Evolutionary conservation across 108 stramenopile genomes (phyloP).

Genomic region (Fragilariopsis cylindrus): DNA sequence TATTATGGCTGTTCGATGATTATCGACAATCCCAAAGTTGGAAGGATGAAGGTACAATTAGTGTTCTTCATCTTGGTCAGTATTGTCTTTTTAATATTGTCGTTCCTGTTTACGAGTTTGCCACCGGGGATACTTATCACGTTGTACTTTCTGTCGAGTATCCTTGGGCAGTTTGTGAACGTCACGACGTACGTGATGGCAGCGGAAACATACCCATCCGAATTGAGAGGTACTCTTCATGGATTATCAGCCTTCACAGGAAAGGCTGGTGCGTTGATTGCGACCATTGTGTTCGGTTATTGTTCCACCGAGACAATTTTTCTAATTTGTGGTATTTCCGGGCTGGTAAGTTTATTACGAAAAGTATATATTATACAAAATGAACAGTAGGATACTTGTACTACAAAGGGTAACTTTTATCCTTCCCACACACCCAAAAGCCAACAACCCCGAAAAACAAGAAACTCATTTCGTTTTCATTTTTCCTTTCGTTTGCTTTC

Average conservation of each 20-base stretch:
- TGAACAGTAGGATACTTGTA: too few species aligned
- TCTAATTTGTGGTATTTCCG: constrained; percentile 7
- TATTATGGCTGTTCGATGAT: constrained; percentile 25
- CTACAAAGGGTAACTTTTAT: too few species aligned
- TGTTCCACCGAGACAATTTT: constrained; percentile 23
- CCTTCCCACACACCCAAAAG: too few species aligned
- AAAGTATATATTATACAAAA: too few species aligned
- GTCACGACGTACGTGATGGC: constrained; percentile 32
- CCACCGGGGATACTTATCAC: constrained; percentile 12
- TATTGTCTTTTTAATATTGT: constrained; percentile 17
- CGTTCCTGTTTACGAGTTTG: constrained; percentile 13
- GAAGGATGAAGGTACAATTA: constrained; percentile 20
- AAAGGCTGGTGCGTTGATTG: constrained; percentile 28
- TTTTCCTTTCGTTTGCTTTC: too few species aligned
- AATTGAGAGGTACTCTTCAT: constrained; percentile 27
- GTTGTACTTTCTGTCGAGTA: constrained; percentile 27
- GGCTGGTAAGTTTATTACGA: neutral
- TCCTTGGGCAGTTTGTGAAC: constrained; percentile 21
- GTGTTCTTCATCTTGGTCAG: constrained; percentile 13
- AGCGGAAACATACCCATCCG: constrained; percentile 36
- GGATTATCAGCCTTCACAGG: constrained; percentile 32
- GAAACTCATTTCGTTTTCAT: too few species aligned
- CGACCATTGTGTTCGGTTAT: constrained; percentile 18
- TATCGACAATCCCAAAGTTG: constrained; percentile 28
- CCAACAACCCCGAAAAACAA: too few species aligned